These are phyloP conservation scores for Osmozyma mogii DNA, from an alignment of 805 yeast genomes.

Conservation along the genomic window DNA sequence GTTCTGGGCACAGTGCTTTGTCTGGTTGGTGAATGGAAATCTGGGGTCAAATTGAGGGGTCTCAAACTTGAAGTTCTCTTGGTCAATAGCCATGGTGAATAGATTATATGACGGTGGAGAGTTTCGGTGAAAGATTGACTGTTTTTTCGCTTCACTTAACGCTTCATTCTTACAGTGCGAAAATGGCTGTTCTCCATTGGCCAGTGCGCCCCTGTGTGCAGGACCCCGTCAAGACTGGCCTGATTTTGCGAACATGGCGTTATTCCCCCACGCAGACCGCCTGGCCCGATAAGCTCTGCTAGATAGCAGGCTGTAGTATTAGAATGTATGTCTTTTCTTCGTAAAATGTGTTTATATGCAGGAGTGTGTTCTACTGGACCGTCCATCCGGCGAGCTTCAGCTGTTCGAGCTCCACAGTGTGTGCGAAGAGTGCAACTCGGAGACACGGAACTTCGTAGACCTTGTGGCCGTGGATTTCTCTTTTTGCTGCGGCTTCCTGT, in stretches of 20 bases:
- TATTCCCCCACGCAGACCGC: not conserved
- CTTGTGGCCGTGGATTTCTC: conserved; percentile 15
- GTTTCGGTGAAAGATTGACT: conserved; percentile 1
- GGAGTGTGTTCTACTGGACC: too few species aligned
- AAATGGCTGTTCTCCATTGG: conserved; percentile 17
- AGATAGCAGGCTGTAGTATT: not conserved
- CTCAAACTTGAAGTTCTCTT: conserved; percentile 33
- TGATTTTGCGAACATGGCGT: not conserved
- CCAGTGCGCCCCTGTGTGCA: conserved; percentile 5
- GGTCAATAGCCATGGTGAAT: conserved; percentile 28
- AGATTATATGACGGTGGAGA: conserved; percentile 1
- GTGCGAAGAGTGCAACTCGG: too few species aligned
- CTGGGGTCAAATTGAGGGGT: conserved; percentile 69
- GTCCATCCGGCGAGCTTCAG: too few species aligned
- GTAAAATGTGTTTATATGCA: too few species aligned
- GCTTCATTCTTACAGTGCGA: conserved; percentile 12
- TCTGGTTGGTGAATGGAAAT: conserved; percentile 96
- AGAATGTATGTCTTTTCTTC: not conserved
- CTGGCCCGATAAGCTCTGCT: not conserved
- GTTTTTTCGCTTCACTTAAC: conserved; percentile 7
- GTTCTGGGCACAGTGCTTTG: conserved; percentile 97
- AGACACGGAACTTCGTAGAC: conserved; percentile 15
- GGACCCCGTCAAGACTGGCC: conserved; percentile 1
- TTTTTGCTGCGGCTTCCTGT: conserved; percentile 3
- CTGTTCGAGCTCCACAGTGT: too few species aligned